Percentiles rank a stretch among this genome's conserved stretches.
These are phyloP conservation scores for Dactylellina leptospora DNA, from an alignment of 2,329 filamentous ascomycete species.

Conservation along the genomic window DNA sequence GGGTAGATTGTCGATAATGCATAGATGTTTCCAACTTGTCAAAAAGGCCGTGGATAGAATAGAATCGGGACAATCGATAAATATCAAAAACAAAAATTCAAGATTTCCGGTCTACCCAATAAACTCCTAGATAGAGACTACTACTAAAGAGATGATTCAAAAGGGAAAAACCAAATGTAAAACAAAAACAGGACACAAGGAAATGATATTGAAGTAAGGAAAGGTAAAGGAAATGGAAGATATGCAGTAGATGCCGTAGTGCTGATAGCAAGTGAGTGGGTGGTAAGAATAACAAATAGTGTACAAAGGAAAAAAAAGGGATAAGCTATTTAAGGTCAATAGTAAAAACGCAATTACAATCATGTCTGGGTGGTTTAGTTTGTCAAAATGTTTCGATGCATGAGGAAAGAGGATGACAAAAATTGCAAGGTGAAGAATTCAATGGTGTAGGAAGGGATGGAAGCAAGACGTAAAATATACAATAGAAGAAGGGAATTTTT, in stretches of 20 bases:
- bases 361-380: constrained; percentile 27
- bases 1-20: too few species aligned
- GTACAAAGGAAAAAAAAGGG: constrained; percentile 43
- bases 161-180: background rate
- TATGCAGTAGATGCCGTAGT: constrained; percentile 27
- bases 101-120: constrained; percentile 43
- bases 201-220: background rate
- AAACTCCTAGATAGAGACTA: constrained; percentile 46
- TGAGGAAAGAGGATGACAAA: constrained; percentile 4
- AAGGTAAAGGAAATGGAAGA: constrained; percentile 14
- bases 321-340: background rate
- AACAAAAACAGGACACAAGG: constrained; percentile 6
- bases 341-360: constrained; percentile 25
- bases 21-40: too few species aligned
- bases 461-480: constrained; percentile 35
- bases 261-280: background rate
- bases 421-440: constrained; percentile 33
- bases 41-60: too few species aligned
- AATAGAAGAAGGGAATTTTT: constrained; percentile 30
- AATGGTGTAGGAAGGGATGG: background rate
- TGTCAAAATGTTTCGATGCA: background rate
- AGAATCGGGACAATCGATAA: too few species aligned
- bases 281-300: constrained; percentile 30
- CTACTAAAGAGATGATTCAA: background rate
- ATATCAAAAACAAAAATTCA: constrained; percentile 6